Base-by-base conservation (phyloP, 495 filamentous ascomycete species). In the Annulohypoxylon maeteangense region DNA sequence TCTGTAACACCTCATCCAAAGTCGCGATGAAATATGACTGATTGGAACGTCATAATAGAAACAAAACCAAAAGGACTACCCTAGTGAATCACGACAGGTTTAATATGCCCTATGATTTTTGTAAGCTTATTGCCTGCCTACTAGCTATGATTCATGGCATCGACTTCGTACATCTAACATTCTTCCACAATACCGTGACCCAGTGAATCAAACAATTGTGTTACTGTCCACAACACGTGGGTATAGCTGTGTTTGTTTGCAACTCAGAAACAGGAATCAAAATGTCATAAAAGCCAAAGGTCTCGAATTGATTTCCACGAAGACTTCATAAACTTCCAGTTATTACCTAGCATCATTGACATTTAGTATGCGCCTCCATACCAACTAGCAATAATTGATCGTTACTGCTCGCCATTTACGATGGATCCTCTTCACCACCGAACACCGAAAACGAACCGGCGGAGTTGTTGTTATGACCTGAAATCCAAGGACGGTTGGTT, bases 401-500 rank as follows among this genome's bases (percentile, higher is more conserved):
- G 8, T 6, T 20, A 7, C 22, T 29, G 16, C 18, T 55, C 16
- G 51, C 27, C 16, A 23, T 57, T 27, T 22, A 4, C 32, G 11
- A 38, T 57, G 54, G 32, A 27, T 10, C 32, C 18, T 57, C 20
- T 22, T 12, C 54, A 57, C 18, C 54, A 57, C 10, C 32, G 18
- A 23, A 57, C 16, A 16, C 29, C 51, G 6, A 34, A 57, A 20
- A 23, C n/a, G 8, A 38, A 22, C 1, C 16, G 54, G 11, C 23
- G 54, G n/a, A 22, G 54, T 6, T 57, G 32, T 25, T 42, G 16
- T 45, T 31, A 42, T 22, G 34, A 64, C 7, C 12, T 64, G 7
- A 18, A 36, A 27, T 16, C 11, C 27, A 70, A 23, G n/a, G 55
- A 69, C 18, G 25, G 48, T 27, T 71, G 62, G 62, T 66, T 67